Conservation (phyloP, 495 filamentous ascomycete species). For the Penicillium paradoxum region DNA sequence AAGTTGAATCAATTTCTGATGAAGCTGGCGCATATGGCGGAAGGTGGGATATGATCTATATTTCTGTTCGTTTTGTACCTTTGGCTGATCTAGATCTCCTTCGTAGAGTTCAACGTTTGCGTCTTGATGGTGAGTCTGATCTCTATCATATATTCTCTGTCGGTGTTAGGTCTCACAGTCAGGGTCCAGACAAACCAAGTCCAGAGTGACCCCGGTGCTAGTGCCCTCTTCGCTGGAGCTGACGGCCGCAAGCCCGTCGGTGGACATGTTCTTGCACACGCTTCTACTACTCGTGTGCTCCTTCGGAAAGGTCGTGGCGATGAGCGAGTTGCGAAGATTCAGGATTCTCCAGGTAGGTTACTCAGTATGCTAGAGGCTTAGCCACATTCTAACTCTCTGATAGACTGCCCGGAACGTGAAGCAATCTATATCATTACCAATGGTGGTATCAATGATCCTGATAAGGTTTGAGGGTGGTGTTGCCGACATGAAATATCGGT, state of each 20-base stretch:
- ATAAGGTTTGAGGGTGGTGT: conserved; percentile 42
- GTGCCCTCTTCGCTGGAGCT: conserved; percentile 70
- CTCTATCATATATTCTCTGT: not conserved
- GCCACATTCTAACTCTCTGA: conserved; percentile 2
- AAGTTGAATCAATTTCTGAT: conserved; percentile 68
- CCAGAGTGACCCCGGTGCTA: conserved; percentile 75
- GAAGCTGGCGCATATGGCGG: conserved; percentile 67
- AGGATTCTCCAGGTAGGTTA: conserved; percentile 64
- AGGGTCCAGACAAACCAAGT: conserved; percentile 69
- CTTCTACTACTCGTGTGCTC: conserved; percentile 68
- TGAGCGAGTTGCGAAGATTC: conserved; percentile 74
- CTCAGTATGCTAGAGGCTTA: not conserved
- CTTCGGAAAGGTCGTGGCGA: conserved; percentile 74
- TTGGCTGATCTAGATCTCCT: conserved; percentile 6
- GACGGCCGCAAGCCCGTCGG: conserved; percentile 73
- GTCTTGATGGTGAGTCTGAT: conserved; percentile 58
- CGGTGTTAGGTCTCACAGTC: not conserved
- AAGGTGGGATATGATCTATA: conserved; percentile 43
- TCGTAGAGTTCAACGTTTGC: conserved; percentile 68
- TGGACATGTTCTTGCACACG: conserved; percentile 76
- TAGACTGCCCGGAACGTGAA: conserved; percentile 71
- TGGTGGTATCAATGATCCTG: conserved; percentile 71
- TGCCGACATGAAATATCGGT: not conserved
- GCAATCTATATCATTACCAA: conserved; percentile 76
- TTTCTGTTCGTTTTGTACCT: not conserved